Evolutionary conservation across 352 stramenopile species (phyloP).

Genomic region (Blastocystis sp.): DNA sequence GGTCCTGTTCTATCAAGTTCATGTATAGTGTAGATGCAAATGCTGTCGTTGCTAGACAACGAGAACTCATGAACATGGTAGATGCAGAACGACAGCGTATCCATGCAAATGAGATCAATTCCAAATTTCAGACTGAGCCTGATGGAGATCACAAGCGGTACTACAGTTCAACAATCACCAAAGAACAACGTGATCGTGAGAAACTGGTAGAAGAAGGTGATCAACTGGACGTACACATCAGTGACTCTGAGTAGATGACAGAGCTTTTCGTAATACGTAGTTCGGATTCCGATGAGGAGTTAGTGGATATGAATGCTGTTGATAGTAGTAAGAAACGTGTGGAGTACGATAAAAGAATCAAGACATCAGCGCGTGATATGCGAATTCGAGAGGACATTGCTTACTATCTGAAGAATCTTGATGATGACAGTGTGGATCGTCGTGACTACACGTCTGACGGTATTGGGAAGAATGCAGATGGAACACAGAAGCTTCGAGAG

Average conservation of each 20-base stretch:
- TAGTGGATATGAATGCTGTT: constrained; percentile 73
- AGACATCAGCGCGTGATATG: constrained; percentile 68
- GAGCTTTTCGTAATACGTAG: constrained; percentile 65
- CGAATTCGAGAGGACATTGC: constrained; percentile 96
- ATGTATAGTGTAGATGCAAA: constrained; percentile 10
- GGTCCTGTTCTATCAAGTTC: constrained; percentile 64
- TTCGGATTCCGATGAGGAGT: constrained; percentile 80
- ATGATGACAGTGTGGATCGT: constrained; percentile 95
- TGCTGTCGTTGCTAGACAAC: neutral
- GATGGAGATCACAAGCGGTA: constrained; percentile 37
- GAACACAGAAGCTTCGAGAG: neutral
- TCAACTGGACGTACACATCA: constrained; percentile 61
- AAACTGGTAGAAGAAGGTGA: constrained; percentile 64
- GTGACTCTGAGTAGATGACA: constrained; percentile 68
- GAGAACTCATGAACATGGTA: constrained; percentile 12
- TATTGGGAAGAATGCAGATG: constrained; percentile 28
- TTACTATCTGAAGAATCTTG: constrained; percentile 96
- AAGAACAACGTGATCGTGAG: constrained; percentile 54
- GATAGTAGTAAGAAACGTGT: constrained; percentile 57
- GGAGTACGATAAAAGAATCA: constrained; percentile 56
- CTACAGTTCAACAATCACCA: constrained; percentile 41
- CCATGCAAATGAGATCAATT: constrained; percentile 29
- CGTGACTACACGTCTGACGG: constrained; percentile 81
- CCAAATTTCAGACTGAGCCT: constrained; percentile 48
- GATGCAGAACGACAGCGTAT: constrained; percentile 42